Base-by-base conservation (phyloP, 371 early-diverging fungal genomes). In the Sporodiniella umbellata region DNA sequence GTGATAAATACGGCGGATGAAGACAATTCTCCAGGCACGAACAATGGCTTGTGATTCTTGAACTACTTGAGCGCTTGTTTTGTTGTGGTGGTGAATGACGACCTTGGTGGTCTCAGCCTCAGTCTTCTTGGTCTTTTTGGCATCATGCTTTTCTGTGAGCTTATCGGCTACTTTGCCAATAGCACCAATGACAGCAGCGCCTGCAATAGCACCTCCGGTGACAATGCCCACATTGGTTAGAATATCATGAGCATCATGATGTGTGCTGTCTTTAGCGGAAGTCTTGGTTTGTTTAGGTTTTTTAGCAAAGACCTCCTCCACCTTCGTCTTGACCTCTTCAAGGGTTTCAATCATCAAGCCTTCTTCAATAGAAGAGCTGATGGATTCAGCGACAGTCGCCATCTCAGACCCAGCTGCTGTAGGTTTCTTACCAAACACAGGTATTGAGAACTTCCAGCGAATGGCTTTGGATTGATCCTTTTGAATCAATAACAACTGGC, bases 361-460 rank as follows among this genome's bases (percentile, higher is more conserved):
- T 26, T 59, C 25, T 19, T 62, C 64, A 35, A 63, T 55, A 33
- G 56, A 60, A 12, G 47, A 35, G 40, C 68, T 42, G 8, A 54
- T 23, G 28, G 48, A 45, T 8, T 60, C 60, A 26, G 55, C 51
- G n/a, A 64, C 42, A 1, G 40, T 53, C 17, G 51, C 25, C 11
- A 19, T 44, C 11, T 15, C 43, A 3, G 8, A 21, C 10, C 37
- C 18, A 7, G 45, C 35, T 0, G 33, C 46, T 12, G 45, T 18
- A 22, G 50, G 35, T 21, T 55, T 48, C 35, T 66, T 66, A 22
- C 70, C 69, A 52, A 75, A 75, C 0, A 75, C 60, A 25, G 75
- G 75, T 0, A 62, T 53, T 47, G 71, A 62, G 60, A 75, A 70
- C 23, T 45, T 66, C 75, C 75, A 75, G 12, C 18, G 19, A n/a